Evolutionary conservation across 2,329 filamentous ascomycete species (phyloP).

Genomic region (Talaromyces sp.): DNA sequence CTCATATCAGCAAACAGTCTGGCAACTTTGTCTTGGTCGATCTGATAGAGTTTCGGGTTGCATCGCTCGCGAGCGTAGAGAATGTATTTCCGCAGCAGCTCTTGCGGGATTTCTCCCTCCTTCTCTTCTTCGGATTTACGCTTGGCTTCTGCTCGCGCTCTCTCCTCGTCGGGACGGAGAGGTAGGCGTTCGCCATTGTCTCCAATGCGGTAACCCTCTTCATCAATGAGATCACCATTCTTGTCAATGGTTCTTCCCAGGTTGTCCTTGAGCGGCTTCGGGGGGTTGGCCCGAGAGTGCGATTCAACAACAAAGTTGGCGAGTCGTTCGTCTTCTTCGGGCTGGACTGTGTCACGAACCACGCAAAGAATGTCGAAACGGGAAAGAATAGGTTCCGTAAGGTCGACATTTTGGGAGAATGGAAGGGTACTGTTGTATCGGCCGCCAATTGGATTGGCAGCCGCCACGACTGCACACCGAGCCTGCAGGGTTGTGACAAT

Average conservation of each 20-base stretch:
- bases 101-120: conserved; percentile 76
- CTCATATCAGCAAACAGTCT: conserved; percentile 95
- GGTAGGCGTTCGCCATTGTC: conserved; percentile 34
- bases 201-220: conserved; percentile 51
- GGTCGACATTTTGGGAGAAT: conserved; percentile 91
- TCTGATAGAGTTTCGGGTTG: conserved; percentile 88
- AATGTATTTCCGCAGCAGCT: conserved; percentile 91
- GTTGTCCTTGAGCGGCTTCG: conserved; percentile 46
- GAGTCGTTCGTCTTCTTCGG: conserved; percentile 83
- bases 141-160: conserved; percentile 32
- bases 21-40: conserved; percentile 95
- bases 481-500: conserved; percentile 97
- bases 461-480: conserved; percentile 91
- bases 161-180: conserved; percentile 39
- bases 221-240: conserved; percentile 53
- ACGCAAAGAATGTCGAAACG: conserved; percentile 98
- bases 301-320: conserved; percentile 93
- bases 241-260: conserved; percentile 39
- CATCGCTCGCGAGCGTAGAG: conserved; percentile 88
- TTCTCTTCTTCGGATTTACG: conserved; percentile 46
- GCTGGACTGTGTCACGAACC: conserved; percentile 91
- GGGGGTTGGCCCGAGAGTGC: conserved; percentile 81
- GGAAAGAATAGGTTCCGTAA: conserved; percentile 94
- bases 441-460: conserved; percentile 92
- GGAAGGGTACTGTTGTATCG: conserved; percentile 95